Evolutionary conservation across 2,329 filamentous ascomycete species (phyloP), one percentile per base, ranked within the genome.

Genomic region (Diaporthe batatas): DNA sequence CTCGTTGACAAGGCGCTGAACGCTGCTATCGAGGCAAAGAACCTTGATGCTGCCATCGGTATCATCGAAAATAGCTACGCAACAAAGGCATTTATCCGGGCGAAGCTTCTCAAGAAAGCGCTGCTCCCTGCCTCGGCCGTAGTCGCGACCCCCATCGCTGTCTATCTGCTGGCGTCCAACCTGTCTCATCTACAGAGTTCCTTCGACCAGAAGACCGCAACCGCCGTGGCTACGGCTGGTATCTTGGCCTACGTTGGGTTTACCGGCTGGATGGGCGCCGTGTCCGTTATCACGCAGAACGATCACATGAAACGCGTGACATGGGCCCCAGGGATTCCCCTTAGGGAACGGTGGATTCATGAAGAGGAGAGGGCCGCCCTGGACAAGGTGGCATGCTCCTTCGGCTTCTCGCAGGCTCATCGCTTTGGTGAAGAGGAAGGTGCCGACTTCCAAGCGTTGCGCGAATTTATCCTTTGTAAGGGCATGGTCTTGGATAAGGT

Each of bases 241-340:
- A 93, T 96, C 65, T 84, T 96, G 74, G 93, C 94, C 8, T 99
- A 98, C 81, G 87, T 97, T 54, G 89, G 91, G 25, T 94, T 94
- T 75, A 95, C 95, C 6, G 91, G 90, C 5, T 94, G 92, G 12
- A 89, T 98, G 69, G 96, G 96, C 3, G 84, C 96, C 54, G 90
- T 98, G 49, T 94, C 96, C 11, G 86, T 97, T 73, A 91, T 94
- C 34, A 98, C 96, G 44, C 88, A 92, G 74, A 98, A 98, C 82
- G 95, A 98, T 81, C 95, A 98, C 82, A 98, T 98, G 94, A 92
- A 93, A 78, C 91, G 96, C 25, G 94, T 98, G 6, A 95, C 94
- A 2, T 99, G 96, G 96, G 88, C 92, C 11, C 90, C 91, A 0
- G 96, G 96, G 14, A 92, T 94, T 44, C 92, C 94, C 29, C 84